Percentiles rank a stretch among this genome's conserved stretches.
Conservation (phyloP, 768 basidiomycete species). For the Lactarius deliciosus region DNA sequence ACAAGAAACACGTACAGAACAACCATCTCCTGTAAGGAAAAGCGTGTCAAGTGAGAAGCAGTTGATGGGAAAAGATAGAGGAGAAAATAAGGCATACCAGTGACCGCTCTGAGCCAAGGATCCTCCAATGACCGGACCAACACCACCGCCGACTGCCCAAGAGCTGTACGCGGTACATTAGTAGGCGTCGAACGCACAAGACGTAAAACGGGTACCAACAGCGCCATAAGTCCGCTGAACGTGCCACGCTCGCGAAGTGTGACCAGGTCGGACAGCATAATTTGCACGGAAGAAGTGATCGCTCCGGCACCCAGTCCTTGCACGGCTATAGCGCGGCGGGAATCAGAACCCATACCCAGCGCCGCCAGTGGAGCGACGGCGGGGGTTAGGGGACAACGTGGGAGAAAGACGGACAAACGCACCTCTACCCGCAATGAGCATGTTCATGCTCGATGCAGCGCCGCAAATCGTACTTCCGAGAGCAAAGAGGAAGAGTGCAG, state of each 20-base stretch:
- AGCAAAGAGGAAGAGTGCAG: constrained; percentile 31
- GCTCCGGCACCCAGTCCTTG: constrained; percentile 37
- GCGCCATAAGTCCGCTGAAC: constrained; percentile 35
- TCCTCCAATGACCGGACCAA: constrained; percentile 36
- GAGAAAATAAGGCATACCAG: constrained; percentile 9
- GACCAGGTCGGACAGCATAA: constrained; percentile 39
- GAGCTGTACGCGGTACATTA: constrained; percentile 23
- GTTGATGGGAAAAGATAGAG: not conserved
- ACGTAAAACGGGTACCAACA: constrained; percentile 29
- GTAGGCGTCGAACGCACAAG: no score
- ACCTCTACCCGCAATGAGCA: constrained; percentile 38
- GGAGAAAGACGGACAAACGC: not conserved
- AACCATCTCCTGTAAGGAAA: constrained; percentile 27
- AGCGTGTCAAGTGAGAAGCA: not conserved
- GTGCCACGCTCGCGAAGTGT: constrained; percentile 38
- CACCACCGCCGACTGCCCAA: constrained; percentile 34
- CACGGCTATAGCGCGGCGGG: constrained; percentile 22
- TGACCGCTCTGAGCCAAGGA: constrained; percentile 30
- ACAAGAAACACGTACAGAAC: constrained; percentile 24
- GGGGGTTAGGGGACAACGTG: not conserved
- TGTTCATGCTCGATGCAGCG: constrained; percentile 35
- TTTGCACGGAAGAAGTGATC: constrained; percentile 34
- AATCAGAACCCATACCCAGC: not conserved
- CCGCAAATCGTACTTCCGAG: constrained; percentile 40
- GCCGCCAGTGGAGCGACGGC: not conserved